phyloP scores from a whole-genome alignment of 129 eudicot species.

The Chrysanthemum seticuspe region DNA sequence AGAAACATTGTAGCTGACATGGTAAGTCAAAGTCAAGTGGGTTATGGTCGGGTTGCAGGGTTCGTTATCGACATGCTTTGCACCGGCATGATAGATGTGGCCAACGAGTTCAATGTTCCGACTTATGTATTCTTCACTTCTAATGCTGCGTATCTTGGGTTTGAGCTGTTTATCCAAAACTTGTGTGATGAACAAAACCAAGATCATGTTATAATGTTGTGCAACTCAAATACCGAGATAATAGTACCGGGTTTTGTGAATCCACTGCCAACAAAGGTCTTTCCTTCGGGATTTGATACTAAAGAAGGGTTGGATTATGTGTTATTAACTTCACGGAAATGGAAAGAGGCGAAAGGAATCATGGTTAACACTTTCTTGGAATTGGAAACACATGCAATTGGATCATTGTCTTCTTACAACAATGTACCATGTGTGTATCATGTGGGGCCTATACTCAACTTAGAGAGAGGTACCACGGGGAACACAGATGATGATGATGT shows the following conservation, averaged over 20 bases:
- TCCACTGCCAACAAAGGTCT: slow-evolving; percentile 16
- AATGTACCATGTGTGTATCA: slow-evolving; percentile 27
- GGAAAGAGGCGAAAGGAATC: slow-evolving; percentile 36
- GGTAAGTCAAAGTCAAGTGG: slow-evolving; percentile 2
- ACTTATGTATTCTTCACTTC: slow-evolving; percentile 24
- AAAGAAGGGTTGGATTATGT: slow-evolving; percentile 4
- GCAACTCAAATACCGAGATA: slow-evolving; percentile 14
- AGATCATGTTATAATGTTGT: slow-evolving; percentile 11
- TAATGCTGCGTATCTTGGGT: slow-evolving; percentile 30
- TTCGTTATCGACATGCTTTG: slow-evolving; percentile 30
- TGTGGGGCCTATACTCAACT: slow-evolving; percentile 44
- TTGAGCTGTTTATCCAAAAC: slow-evolving; percentile 7
- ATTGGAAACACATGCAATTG: slow-evolving; percentile 33
- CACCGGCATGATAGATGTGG: slow-evolving; percentile 29
- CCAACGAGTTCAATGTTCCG: slow-evolving; percentile 21
- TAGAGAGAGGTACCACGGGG: not conserved
- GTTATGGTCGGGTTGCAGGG: slow-evolving; percentile 17
- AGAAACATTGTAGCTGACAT: slow-evolving; percentile 4
- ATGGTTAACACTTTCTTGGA: slow-evolving; percentile 34
- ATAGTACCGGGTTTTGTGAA: slow-evolving; percentile 7
- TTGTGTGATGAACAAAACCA: not conserved
- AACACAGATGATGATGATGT: not conserved
- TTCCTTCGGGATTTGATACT: slow-evolving; percentile 24
- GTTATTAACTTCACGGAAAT: not conserved
- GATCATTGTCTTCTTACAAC: slow-evolving; percentile 11